phyloP scores from a whole-genome alignment of 371 early-diverging fungal genomes.

The Lichtheimia corymbifera region DNA sequence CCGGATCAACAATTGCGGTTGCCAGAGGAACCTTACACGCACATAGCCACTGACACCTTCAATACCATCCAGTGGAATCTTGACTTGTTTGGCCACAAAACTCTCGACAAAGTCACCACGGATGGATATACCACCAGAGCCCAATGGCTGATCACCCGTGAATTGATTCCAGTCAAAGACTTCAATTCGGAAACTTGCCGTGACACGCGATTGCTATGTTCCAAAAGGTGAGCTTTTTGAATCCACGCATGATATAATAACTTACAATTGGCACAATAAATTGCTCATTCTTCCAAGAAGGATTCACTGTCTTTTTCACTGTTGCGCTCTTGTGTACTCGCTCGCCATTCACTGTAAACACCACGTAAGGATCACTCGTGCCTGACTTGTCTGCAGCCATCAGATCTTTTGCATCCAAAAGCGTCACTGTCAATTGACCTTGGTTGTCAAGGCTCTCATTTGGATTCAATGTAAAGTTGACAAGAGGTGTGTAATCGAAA shows the following conservation, averaged over 20 bases:
- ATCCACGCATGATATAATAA: slow-evolving; percentile 13
- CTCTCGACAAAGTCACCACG: slow-evolving; percentile 44
- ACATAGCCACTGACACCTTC: slow-evolving; percentile 45
- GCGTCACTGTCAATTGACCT: slow-evolving; percentile 49
- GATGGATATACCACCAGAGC: slow-evolving; percentile 47
- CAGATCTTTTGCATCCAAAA: slow-evolving; percentile 49
- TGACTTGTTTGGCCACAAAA: slow-evolving; percentile 32
- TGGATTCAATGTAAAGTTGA: slow-evolving; percentile 51
- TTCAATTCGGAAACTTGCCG: slow-evolving; percentile 68
- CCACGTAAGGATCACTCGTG: slow-evolving; percentile 83
- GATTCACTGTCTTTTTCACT: slow-evolving; percentile 79
- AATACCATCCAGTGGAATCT: slow-evolving; percentile 46
- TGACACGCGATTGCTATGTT: slow-evolving; percentile 54
- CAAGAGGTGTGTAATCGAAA: slow-evolving; percentile 53
- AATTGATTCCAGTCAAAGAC: slow-evolving; percentile 88
- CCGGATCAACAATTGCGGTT: slow-evolving; percentile 41
- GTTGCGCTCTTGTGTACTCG: slow-evolving; percentile 78
- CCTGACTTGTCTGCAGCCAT: slow-evolving; percentile 57
- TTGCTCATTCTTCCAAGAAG: slow-evolving; percentile 73
- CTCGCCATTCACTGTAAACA: slow-evolving; percentile 75
- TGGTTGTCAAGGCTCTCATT: slow-evolving; percentile 64
- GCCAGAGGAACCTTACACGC: slow-evolving; percentile 43
- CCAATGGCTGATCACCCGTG: slow-evolving; percentile 50
- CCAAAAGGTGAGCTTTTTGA: not conserved
- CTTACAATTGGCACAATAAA: slow-evolving; percentile 71